Base-by-base conservation (phyloP, 2,329 filamentous ascomycete species). In the Rhynchosporium agropyri region DNA sequence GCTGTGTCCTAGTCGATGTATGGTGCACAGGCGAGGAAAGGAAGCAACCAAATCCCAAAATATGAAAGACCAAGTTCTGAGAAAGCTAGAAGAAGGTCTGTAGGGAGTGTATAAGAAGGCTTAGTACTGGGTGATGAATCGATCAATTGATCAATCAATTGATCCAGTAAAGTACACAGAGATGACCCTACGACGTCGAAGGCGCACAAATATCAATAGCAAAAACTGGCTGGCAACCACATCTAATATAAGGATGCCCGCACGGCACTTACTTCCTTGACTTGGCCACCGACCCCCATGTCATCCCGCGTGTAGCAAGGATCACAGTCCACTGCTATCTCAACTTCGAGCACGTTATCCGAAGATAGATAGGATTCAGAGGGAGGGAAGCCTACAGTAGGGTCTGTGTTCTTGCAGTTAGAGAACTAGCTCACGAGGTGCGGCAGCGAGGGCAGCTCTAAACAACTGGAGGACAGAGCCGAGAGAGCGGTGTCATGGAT, bases 231-330 rank as follows among this genome's bases (percentile, higher is more conserved):
- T 68, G 66, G 65, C 66, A 62, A 20, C 57, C 29, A 50, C 55
- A 65, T 64, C 63, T 69, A 68, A 67, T 69, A 70, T 69, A 66
- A 66, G 59, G 63, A 42, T 58, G 50, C 55, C 46, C 55, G 49
- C 49, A 58, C 62, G 60, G 65, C 63, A 67, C 60, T 66, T 61
- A 48, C 42, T 45, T 45, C 7, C 50, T 49, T 49, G 59, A 62
- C 45, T 49, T 49, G 59, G 63, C 50, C 40, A 45, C 20, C 20
- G 20, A 20, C 58, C 58, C 59, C 56, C 50, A 58, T 46, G 55
- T 54, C 63, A 67, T 69, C 60, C 69, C 68, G 69, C 64, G 59
- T 64, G 50, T 53, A 38, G 53, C 53, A 64, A 53, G 60, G 62
- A 61, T 59, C 26, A 55, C 45, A 45, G 56, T 62, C 62, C 9